A percentile compares a stretch with the other conserved stretches of the same genome.
Conservation (phyloP, 1,139 yeast species). For the Arxiozyma telluris region DNA sequence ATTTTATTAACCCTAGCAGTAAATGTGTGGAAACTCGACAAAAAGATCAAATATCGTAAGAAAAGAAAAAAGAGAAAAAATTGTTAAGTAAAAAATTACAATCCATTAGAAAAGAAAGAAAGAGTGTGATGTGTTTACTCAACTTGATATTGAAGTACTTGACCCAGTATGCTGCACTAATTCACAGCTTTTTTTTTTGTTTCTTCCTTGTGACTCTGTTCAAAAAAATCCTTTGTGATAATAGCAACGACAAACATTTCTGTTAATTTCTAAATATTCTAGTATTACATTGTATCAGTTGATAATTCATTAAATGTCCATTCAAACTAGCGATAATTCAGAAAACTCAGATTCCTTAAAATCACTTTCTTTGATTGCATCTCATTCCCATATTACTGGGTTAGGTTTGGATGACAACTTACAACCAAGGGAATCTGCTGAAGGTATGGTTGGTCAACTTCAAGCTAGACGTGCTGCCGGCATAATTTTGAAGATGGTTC, state of each 20-base stretch:
- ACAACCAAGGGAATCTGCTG: constrained; percentile 67
- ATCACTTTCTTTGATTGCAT: constrained; percentile 73
- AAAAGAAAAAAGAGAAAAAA: too few relatives aligned
- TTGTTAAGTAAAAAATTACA: neutral
- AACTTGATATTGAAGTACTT: too few relatives aligned
- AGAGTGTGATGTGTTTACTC: neutral
- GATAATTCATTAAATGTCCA: constrained; percentile 30
- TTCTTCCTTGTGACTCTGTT: too few relatives aligned
- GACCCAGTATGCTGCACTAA: too few relatives aligned
- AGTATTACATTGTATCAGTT: too few relatives aligned
- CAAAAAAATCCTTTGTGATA: too few relatives aligned
- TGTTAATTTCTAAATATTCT: too few relatives aligned
- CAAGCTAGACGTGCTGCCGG: constrained; percentile 97
- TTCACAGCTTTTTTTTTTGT: too few relatives aligned
- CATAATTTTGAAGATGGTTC: constrained; percentile 82
- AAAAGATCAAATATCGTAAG: too few relatives aligned
- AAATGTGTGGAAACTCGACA: neutral
- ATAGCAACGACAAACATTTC: too few relatives aligned
- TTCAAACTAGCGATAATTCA: constrained; percentile 35
- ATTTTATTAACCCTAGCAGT: neutral
- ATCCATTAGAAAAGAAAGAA: neutral
- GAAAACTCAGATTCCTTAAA: constrained; percentile 38
- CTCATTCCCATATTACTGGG: constrained; percentile 95
- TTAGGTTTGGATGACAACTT: constrained; percentile 86
- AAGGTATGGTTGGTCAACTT: constrained; percentile 97